A percentile compares a stretch with the other conserved stretches of the same genome.
These are phyloP conservation scores for Cyanidiococcus yangmingshanensis DNA, from an alignment of 23 red algal species.

Conservation along the genomic window DNA sequence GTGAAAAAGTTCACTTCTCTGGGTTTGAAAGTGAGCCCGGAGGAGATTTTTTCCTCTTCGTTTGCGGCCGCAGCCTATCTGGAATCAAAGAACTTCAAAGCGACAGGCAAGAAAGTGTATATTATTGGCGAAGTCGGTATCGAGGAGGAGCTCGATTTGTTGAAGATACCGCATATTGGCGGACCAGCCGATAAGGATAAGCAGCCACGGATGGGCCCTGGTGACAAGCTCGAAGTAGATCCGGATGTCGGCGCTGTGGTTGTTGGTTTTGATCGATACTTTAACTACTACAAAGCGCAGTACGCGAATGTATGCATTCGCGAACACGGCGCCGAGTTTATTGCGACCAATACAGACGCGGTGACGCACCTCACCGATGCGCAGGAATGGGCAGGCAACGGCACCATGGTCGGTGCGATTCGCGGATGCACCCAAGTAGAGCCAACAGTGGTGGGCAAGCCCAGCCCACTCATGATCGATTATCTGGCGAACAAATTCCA, in stretches of 20 bases:
- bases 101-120: slow-evolving; percentile 91
- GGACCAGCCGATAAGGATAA: slow-evolving; percentile 75
- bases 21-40: slow-evolving; percentile 66
- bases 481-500: slow-evolving; percentile 79
- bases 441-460: slow-evolving; percentile 97
- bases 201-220: slow-evolving; percentile 61
- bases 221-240: slow-evolving; percentile 65
- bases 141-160: slow-evolving; percentile 68
- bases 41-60: slow-evolving; percentile 96
- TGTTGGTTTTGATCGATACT: slow-evolving; percentile 93
- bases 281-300: slow-evolving; percentile 99
- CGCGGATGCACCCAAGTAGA: slow-evolving; percentile 85
- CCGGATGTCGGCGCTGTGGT: slow-evolving; percentile 95
- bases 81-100: slow-evolving; percentile 65
- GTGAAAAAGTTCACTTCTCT: slow-evolving; percentile 85
- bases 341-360: slow-evolving; percentile 90
- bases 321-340: slow-evolving; percentile 80
- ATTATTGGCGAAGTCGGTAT: slow-evolving; percentile 89
- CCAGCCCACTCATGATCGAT: slow-evolving; percentile 85
- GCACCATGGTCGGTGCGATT: slow-evolving; percentile 98
- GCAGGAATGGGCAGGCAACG: slow-evolving; percentile 99
- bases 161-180: slow-evolving; percentile 76
- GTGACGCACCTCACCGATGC: slow-evolving; percentile 98
- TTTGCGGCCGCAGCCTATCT: slow-evolving; percentile 97
- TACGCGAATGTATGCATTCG: slow-evolving; percentile 95